Conservation (phyloP, 169 alveolate genomes). For the Neospora caninum region DNA sequence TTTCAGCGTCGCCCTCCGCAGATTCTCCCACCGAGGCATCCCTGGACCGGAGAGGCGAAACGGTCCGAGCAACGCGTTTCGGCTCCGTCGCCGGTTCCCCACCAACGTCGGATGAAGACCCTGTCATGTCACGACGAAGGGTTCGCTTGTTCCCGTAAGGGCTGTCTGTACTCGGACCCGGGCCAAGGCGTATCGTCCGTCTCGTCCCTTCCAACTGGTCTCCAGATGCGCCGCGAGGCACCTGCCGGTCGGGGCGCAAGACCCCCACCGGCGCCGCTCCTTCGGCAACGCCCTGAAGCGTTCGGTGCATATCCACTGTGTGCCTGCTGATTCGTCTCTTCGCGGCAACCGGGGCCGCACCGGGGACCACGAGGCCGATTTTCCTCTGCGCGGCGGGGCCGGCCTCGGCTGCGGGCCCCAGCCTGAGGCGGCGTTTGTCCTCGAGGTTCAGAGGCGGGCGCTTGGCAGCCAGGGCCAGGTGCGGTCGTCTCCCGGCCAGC, state of each 20-base stretch:
- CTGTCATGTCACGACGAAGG: too few relatives aligned
- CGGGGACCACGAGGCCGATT: too few relatives aligned
- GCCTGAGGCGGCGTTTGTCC: not conserved
- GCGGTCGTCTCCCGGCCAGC: not conserved
- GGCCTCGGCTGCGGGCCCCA: not conserved
- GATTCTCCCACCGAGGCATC: too few relatives aligned
- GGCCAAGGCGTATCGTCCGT: not conserved
- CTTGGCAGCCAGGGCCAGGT: not conserved
- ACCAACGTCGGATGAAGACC: too few relatives aligned
- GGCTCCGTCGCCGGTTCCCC: too few relatives aligned
- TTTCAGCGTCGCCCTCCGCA: too few relatives aligned
- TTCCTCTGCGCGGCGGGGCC: too few relatives aligned
- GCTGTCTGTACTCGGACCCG: not conserved
- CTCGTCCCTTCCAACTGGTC: not conserved
- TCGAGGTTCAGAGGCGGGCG: not conserved
- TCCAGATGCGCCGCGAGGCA: not conserved
- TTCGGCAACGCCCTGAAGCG: not conserved
- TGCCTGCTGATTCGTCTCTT: not conserved
- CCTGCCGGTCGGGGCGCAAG: not conserved
- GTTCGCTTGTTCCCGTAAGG: too few relatives aligned
- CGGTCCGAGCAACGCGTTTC: too few relatives aligned
- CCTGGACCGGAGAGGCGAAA: too few relatives aligned
- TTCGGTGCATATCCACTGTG: not conserved
- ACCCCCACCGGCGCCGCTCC: not conserved
- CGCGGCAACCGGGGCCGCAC: not conserved